phyloP scores from a whole-genome alignment of 176 grass and related monocot species.

The Oryza coarctata region DNA sequence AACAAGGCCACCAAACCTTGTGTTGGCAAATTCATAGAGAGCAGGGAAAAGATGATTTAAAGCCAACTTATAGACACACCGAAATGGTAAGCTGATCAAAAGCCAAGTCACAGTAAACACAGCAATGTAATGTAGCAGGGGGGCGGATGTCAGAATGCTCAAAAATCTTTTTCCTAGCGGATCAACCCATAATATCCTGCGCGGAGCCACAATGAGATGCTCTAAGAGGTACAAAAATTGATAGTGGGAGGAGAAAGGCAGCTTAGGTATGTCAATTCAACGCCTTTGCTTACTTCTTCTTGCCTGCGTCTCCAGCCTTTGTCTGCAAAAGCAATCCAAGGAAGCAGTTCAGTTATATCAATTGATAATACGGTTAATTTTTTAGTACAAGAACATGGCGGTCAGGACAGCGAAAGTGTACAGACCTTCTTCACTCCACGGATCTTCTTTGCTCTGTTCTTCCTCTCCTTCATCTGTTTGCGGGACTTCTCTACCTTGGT shows the following conservation, averaged over 20 bases:
- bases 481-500: conserved; percentile 95
- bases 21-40: too few relatives aligned
- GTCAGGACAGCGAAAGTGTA: background rate
- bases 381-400: too few relatives aligned
- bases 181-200: conserved; percentile 3
- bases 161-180: conserved; percentile 31
- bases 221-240: conserved; percentile 29
- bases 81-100: background rate
- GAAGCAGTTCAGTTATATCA: background rate
- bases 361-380: background rate
- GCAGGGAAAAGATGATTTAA: too few relatives aligned
- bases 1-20: too few relatives aligned
- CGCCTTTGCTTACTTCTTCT: conserved; percentile 66
- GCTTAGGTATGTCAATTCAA: background rate
- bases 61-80: background rate
- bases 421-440: conserved; percentile 92
- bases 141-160: background rate
- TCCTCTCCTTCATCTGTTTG: conserved; percentile 97
- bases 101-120: background rate
- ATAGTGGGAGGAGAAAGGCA: background rate
- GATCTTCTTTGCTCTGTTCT: conserved; percentile 92
- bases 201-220: background rate
- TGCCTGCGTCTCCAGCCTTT: conserved; percentile 80
- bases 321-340: conserved; percentile 44
- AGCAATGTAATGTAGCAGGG: background rate